phyloP scores from a whole-genome alignment of 2,329 filamentous ascomycete species.

The Leptographium wingfieldii region DNA sequence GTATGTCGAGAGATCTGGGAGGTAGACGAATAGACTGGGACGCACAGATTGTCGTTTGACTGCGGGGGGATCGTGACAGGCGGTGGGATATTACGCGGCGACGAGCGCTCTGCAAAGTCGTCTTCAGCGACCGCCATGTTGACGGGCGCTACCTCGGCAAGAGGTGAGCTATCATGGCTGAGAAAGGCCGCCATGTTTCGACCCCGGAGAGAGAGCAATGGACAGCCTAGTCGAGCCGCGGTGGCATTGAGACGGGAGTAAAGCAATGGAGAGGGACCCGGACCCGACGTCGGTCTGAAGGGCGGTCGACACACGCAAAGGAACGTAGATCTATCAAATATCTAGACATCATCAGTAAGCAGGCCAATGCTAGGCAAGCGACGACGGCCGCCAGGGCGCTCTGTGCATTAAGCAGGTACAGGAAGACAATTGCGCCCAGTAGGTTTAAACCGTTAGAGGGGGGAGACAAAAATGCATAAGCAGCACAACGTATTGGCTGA shows the following conservation, averaged over 20 bases:
- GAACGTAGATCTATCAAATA: neutral
- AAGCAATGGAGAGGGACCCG: neutral
- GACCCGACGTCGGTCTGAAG: neutral
- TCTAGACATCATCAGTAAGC: neutral
- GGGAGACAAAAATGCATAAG: neutral
- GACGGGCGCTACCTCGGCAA: neutral
- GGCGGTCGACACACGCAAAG: neutral
- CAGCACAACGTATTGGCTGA: neutral
- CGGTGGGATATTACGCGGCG: constrained; percentile 14
- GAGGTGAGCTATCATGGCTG: constrained; percentile 8
- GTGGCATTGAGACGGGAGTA: constrained; percentile 23
- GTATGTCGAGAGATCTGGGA: constrained; percentile 18
- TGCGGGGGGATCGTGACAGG: constrained; percentile 17
- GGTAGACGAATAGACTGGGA: constrained; percentile 12
- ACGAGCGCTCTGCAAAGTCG: constrained; percentile 8
- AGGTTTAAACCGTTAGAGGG: neutral
- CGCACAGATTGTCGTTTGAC: constrained; percentile 12
- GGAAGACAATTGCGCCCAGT: neutral
- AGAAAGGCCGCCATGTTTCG: constrained; percentile 20
- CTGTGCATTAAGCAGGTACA: neutral
- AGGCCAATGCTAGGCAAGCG: neutral
- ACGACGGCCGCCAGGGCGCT: neutral
- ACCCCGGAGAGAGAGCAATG: constrained; percentile 21
- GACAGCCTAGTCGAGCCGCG: constrained; percentile 23
- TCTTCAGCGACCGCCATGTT: constrained; percentile 7